Evolutionary conservation across 2,329 filamentous ascomycete species (phyloP).

Genomic region (Pseudogymnoascus sp.): DNA sequence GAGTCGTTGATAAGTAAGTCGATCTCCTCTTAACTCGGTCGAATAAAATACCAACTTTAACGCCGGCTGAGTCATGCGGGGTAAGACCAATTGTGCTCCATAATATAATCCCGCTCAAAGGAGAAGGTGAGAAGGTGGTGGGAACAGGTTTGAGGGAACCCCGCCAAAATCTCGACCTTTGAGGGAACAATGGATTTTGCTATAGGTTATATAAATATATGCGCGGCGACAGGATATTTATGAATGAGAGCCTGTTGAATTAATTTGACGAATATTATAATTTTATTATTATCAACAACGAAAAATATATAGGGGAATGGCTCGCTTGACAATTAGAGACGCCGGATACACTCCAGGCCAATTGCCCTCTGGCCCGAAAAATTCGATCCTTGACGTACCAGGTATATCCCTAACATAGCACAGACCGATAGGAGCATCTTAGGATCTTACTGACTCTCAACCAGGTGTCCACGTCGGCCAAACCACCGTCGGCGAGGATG

Average conservation of each 20-base stretch:
- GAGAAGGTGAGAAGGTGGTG: neutral
- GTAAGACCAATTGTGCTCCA: neutral
- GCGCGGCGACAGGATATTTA: neutral
- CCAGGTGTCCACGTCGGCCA: conserved; percentile 26
- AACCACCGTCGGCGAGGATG: conserved; percentile 23
- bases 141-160: neutral
- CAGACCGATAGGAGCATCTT: neutral
- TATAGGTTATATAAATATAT: neutral
- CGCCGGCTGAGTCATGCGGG: conserved; percentile 6
- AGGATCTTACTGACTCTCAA: neutral
- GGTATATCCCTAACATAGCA: conserved; percentile 12
- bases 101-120: neutral
- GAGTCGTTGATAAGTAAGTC: neutral
- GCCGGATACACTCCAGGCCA: conserved; percentile 24
- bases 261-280: neutral
- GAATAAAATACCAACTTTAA: neutral
- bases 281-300: neutral
- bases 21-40: neutral
- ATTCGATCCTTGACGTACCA: conserved; percentile 26
- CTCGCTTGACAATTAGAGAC: conserved; percentile 23
- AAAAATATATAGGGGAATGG: conserved; percentile 8
- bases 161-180: neutral
- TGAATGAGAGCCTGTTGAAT: neutral
- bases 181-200: neutral
- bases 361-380: conserved; percentile 22